Conservation (phyloP, 306 rosid genomes). For the barrel medic (Medicago truncatula) region MtrunA17r5.0-ANR NC_053046.1:35238001-35238500, state of each 20-base stretch:
- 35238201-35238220: slow-evolving; percentile 67
- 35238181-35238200: slow-evolving; percentile 64
- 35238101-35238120: neutral
- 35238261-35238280: slow-evolving; percentile 70
- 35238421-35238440: slow-evolving; percentile 79
- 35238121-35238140: slow-evolving; percentile 49
- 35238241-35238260: slow-evolving; percentile 34
- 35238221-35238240: slow-evolving; percentile 34
- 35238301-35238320: slow-evolving; percentile 68
- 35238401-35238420: slow-evolving; percentile 60
- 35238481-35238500: slow-evolving; percentile 59
- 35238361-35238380: slow-evolving; percentile 65
- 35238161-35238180: slow-evolving; percentile 76
- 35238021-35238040: slow-evolving; percentile 65
- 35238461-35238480: slow-evolving; percentile 63
- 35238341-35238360: slow-evolving; percentile 69
- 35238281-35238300: slow-evolving; percentile 62
- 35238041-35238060: slow-evolving; percentile 69
- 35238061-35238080: slow-evolving; percentile 67
- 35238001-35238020: slow-evolving; percentile 62
- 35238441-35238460: slow-evolving; percentile 78
- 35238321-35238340: slow-evolving; percentile 71
- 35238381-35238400: slow-evolving; percentile 62
- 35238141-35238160: slow-evolving; percentile 70
- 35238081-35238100: slow-evolving; percentile 54